Percentiles rank a stretch among this genome's conserved stretches.
phyloP scores from a whole-genome alignment of 2,329 filamentous ascomycete genomes.

The Diaporthe australafricana region DNA sequence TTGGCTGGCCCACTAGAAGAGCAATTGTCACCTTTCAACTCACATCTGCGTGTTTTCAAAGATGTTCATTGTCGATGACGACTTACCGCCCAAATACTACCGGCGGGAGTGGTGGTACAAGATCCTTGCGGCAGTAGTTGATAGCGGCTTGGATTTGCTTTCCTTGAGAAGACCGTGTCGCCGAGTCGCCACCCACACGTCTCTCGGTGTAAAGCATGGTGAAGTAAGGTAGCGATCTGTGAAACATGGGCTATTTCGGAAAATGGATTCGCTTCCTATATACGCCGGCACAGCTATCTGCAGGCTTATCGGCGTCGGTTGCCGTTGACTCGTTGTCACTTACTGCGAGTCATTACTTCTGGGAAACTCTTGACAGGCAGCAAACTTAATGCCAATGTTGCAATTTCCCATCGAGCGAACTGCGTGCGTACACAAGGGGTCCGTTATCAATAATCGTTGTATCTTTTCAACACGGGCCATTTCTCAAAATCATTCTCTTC shows the following conservation, averaged over 20 bases:
- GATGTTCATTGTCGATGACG: fast-evolving
- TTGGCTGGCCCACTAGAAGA: neutral
- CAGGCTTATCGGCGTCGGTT: neutral
- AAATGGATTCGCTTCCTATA: neutral
- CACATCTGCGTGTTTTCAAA: too few relatives aligned
- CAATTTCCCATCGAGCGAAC: neutral
- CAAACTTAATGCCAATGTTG: neutral
- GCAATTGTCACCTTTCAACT: fast-evolving
- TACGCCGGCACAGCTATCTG: neutral
- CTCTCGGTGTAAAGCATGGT: neutral
- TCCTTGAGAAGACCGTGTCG: fast-evolving
- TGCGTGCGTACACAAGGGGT: neutral
- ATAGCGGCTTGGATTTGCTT: neutral
- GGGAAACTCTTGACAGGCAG: neutral
- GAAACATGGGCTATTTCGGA: too few relatives aligned
- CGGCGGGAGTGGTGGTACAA: neutral
- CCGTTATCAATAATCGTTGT: too few relatives aligned
- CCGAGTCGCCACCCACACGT: neutral
- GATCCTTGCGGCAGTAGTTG: neutral
- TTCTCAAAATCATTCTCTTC: too few relatives aligned
- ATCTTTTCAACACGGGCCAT: neutral
- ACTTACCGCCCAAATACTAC: conserved; percentile 4
- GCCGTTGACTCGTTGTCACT: neutral
- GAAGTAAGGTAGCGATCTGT: too few relatives aligned
- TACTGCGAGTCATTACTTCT: neutral